phyloP scores from a whole-genome alignment of 495 filamentous ascomycete species.

The Hyaloscypha finlandica region DNA sequence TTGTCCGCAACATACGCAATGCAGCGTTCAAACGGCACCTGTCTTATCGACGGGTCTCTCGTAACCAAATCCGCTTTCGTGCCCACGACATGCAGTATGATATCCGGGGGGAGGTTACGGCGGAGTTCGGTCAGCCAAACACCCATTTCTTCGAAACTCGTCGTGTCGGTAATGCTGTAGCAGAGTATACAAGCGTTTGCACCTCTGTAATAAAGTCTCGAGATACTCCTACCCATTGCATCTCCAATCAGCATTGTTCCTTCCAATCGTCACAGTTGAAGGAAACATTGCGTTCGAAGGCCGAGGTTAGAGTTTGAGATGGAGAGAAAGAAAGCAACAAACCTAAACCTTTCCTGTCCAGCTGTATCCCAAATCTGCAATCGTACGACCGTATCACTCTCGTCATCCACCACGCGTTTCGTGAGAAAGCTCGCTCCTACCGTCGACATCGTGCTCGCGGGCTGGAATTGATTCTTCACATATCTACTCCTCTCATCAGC shows the following conservation, averaged over 20 bases:
- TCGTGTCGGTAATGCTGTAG: slow-evolving; percentile 88
- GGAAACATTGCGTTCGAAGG: neutral
- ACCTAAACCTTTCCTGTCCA: slow-evolving; percentile 91
- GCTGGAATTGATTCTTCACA: slow-evolving; percentile 42
- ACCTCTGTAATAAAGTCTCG: slow-evolving; percentile 90
- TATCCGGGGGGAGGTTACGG: slow-evolving; percentile 50
- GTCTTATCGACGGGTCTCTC: slow-evolving; percentile 69
- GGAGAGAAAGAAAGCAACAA: neutral
- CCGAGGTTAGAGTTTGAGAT: neutral
- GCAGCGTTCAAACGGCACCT: slow-evolving; percentile 90
- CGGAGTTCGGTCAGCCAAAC: slow-evolving; percentile 75
- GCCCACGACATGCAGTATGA: slow-evolving; percentile 95
- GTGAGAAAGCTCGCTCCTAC: slow-evolving; percentile 94
- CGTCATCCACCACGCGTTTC: slow-evolving; percentile 84
- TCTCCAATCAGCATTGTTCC: neutral
- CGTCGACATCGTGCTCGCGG: slow-evolving; percentile 69
- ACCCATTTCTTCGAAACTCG: slow-evolving; percentile 91
- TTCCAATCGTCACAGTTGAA: neutral
- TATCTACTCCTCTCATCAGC: slow-evolving; percentile 21
- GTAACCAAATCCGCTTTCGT: slow-evolving; percentile 93
- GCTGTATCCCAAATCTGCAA: slow-evolving; percentile 95
- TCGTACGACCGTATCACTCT: slow-evolving; percentile 75
- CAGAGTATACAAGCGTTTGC: slow-evolving; percentile 93
- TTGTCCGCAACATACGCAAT: slow-evolving; percentile 95
- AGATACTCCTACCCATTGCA: slow-evolving; percentile 58